Base-by-base conservation (phyloP, 768 basidiomycete genomes). In the Chalciporus chontae region DNA sequence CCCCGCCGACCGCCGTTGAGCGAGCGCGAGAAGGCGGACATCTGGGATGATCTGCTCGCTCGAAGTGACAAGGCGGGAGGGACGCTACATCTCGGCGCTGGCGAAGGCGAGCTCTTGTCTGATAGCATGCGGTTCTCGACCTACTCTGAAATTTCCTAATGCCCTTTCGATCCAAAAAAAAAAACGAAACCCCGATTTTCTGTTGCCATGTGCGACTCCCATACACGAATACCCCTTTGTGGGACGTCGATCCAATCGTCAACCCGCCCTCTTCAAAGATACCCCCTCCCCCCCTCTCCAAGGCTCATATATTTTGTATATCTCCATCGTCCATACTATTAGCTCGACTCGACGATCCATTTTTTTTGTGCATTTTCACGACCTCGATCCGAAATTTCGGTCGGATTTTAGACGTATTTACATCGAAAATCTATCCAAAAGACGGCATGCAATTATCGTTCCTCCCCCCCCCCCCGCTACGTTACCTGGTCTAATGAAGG, bases 51-150 rank as follows among this genome's bases (percentile, higher is more conserved):
- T 52, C 58, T 90, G 47, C 66, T 89, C 52, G 76, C 79, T 61
- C 73, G 77, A 56, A 88, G 87, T 58, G 84, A 75, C 37, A 66
- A 68, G 44, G 88, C 88, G 1, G 88, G 88, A 1, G 88, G 88
- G 39, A 90, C 88, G 45, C 61, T 90, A 47, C 84, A 81, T 56
- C 61, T 89, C 6, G 49, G 57, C 9, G 77, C 71, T 5, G 71
- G 72, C 8, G 41, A 49, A 18, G 51, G 24, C 5, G 72, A 69
- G 17, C 66, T 80, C 45, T 59, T 77, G 58, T 76, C 77, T 47
- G 77, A 78, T 50, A 67, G 50, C 23, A 42, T 76, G 23, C 67
- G 72, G 8, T 68, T 74, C 44, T 77, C 76, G 4, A 57, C 26
- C 11, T 37, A 43, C 29, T 69, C 66, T 5, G 66, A 66, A 26